A percentile compares a stretch with the other conserved stretches of the same genome.
phyloP scores from a whole-genome alignment of 305 asterid species.

The Solanum chacoense region DNA sequence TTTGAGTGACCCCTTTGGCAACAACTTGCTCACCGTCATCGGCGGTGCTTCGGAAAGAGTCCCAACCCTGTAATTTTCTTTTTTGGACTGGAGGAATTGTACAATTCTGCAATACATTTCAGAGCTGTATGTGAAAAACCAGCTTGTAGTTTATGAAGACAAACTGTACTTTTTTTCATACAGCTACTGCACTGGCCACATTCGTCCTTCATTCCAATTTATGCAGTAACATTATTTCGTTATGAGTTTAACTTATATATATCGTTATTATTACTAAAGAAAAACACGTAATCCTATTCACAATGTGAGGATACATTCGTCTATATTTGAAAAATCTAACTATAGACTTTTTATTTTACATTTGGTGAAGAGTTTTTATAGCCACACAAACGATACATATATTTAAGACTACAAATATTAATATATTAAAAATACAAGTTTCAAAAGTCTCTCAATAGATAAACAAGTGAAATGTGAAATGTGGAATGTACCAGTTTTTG shows the following conservation, averaged over 20 bases:
- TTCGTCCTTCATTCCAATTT: not conserved
- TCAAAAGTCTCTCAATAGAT: not conserved
- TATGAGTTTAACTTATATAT: not conserved
- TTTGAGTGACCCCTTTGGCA: constrained; percentile 92
- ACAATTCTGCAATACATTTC: not conserved
- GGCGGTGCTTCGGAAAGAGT: constrained; percentile 64
- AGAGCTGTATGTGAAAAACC: not conserved
- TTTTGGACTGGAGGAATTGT: not conserved
- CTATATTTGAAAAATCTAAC: not conserved
- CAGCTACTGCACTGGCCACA: not conserved
- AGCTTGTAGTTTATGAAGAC: not conserved
- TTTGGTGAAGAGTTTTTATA: not conserved
- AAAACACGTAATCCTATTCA: not conserved
- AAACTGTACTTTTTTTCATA: not conserved
- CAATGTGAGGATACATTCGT: not conserved
- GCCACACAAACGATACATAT: not conserved
- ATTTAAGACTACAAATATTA: not conserved
- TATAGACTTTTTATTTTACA: not conserved
- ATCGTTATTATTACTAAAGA: not conserved
- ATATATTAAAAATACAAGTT: not conserved
- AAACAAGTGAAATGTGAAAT: not conserved
- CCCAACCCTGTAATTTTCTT: constrained; percentile 59
- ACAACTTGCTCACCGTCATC: constrained; percentile 90
- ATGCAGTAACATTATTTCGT: not conserved
- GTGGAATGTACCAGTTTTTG: not conserved